phyloP scores from a whole-genome alignment of 2,329 filamentous ascomycete species.

The Cryoendolithus antarcticus region DNA sequence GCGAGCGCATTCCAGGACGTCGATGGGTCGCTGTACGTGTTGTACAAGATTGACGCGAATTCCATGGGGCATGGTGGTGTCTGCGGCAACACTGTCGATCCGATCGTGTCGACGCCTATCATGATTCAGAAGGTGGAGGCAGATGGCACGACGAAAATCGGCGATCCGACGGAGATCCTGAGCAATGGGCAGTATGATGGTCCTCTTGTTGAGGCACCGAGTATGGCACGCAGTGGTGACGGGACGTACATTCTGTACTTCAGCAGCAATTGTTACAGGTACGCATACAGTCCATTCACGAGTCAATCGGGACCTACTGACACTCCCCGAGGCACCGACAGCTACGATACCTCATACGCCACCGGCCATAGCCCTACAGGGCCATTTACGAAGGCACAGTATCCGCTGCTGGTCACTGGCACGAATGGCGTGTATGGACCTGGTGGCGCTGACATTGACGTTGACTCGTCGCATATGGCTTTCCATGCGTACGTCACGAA shows the following conservation, averaged over 20 bases:
- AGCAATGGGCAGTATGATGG: constrained; percentile 14
- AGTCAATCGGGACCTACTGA: too few relatives aligned
- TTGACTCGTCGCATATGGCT: constrained; percentile 10
- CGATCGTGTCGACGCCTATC: constrained; percentile 14
- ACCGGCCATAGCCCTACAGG: constrained; percentile 6
- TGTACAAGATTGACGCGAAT: constrained; percentile 21
- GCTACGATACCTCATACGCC: constrained; percentile 8
- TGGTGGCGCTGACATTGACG: constrained; percentile 10
- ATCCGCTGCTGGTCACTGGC: constrained; percentile 5
- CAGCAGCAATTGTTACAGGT: constrained; percentile 14
- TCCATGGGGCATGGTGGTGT: constrained; percentile 14
- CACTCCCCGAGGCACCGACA: not conserved
- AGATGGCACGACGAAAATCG: constrained; percentile 15
- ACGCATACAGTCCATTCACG: too few relatives aligned
- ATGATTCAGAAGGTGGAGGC: constrained; percentile 16
- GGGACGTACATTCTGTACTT: constrained; percentile 18
- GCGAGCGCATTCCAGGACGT: constrained; percentile 16
- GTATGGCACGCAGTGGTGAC: constrained; percentile 10
- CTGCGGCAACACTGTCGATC: constrained; percentile 14
- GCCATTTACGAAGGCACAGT: constrained; percentile 8
- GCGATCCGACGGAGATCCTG: constrained; percentile 11
- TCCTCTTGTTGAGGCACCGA: constrained; percentile 17
- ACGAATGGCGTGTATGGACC: constrained; percentile 8
- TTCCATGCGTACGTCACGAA: constrained; percentile 9
- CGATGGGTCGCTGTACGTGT: constrained; percentile 12